phyloP scores from a whole-genome alignment of 768 basidiomycete genomes.

The Suillus bovinus region DNA sequence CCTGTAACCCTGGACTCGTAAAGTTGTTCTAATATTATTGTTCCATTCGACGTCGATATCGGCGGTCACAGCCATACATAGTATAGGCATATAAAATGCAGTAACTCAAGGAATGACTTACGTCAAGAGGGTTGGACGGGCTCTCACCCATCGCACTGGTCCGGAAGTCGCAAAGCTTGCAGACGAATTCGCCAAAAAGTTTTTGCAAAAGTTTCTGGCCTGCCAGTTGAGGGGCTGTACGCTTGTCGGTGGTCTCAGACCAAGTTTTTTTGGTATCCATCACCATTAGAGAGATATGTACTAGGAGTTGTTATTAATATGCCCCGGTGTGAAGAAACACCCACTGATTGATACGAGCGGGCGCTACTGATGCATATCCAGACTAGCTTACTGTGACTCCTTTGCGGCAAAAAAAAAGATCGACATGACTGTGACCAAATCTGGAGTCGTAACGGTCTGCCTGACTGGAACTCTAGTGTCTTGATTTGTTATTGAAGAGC shows the following conservation, averaged over 20 bases:
- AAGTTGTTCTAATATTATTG: background rate
- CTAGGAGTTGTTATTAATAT: background rate
- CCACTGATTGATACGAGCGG: background rate
- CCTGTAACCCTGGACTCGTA: background rate
- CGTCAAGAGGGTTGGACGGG: background rate
- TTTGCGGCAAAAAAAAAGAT: constrained; percentile 3
- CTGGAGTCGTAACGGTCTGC: background rate
- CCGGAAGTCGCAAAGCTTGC: background rate
- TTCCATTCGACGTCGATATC: background rate
- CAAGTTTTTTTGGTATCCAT: background rate
- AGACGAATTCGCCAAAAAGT: background rate
- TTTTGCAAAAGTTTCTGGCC: background rate
- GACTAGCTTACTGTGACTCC: background rate
- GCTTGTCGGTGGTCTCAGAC: background rate
- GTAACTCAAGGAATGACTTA: background rate
- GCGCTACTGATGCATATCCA: background rate
- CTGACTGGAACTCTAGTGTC: background rate
- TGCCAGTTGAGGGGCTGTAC: background rate
- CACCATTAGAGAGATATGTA: background rate
- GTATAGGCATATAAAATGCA: background rate
- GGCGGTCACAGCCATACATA: constrained; percentile 1
- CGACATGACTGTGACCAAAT: background rate
- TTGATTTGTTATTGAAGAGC: background rate
- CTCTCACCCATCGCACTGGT: background rate
- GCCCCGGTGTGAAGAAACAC: background rate